Conservation (phyloP, 208 protist genomes). For the Trypanosoma congolense region DNA sequence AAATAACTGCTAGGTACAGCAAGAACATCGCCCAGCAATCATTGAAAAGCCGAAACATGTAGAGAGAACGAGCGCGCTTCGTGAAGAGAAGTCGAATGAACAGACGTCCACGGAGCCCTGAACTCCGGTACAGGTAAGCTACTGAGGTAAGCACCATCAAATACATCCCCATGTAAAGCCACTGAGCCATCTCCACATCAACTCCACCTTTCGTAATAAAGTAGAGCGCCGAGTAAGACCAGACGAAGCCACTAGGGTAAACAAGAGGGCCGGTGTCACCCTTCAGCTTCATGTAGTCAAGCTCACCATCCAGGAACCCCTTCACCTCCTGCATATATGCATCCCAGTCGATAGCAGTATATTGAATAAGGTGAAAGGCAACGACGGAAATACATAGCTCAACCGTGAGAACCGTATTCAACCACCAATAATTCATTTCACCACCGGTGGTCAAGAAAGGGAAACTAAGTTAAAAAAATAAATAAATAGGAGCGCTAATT, state of each 20-base stretch:
- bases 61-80: slow-evolving; percentile 80
- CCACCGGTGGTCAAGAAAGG: background rate
- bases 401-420: slow-evolving; percentile 9
- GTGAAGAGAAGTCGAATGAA: slow-evolving; percentile 57
- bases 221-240: slow-evolving; percentile 76
- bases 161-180: slow-evolving; percentile 74
- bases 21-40: slow-evolving; percentile 87
- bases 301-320: slow-evolving; percentile 63
- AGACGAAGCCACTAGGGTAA: slow-evolving; percentile 90
- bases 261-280: slow-evolving; percentile 83
- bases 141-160: slow-evolving; percentile 41
- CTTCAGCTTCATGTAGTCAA: slow-evolving; percentile 74
- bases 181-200: slow-evolving; percentile 65
- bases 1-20: slow-evolving; percentile 51
- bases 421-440: slow-evolving; percentile 8
- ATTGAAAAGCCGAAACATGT: slow-evolving; percentile 87
- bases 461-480: no score
- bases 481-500: no score
- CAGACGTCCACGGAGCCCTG: slow-evolving; percentile 26
- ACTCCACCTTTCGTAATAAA: slow-evolving; percentile 65
- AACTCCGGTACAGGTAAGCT: slow-evolving; percentile 37
- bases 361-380: slow-evolving; percentile 40
- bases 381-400: slow-evolving; percentile 16
- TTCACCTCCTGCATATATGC: slow-evolving; percentile 90
- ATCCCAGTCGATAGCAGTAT: slow-evolving; percentile 89